Evolutionary conservation across 768 basidiomycete species (phyloP).

Genomic region (Russula brevipes): DNA sequence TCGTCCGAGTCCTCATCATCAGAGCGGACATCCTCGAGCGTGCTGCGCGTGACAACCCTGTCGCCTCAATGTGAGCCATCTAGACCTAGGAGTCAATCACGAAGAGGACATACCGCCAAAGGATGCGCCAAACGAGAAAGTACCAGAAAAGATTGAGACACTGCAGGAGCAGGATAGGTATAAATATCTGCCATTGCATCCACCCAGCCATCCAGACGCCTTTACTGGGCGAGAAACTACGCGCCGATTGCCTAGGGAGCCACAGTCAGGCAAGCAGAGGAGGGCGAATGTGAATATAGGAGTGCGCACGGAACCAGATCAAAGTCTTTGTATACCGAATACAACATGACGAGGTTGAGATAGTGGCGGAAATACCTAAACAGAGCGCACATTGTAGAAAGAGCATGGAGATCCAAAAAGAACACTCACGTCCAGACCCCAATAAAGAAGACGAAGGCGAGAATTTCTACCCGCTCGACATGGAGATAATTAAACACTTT

Average conservation of each 20-base stretch:
- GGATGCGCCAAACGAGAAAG: constrained; percentile 73
- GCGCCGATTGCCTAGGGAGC: constrained; percentile 44
- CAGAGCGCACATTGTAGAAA: not conserved
- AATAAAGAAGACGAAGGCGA: constrained; percentile 62
- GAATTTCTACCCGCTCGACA: constrained; percentile 54
- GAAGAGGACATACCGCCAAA: constrained; percentile 51
- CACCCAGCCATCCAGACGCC: constrained; percentile 71
- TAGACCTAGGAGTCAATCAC: not conserved
- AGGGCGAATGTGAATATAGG: not conserved
- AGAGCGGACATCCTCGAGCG: constrained; percentile 68
- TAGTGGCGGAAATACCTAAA: constrained; percentile 90
- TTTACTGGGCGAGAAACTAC: constrained; percentile 51
- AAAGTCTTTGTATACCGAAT: constrained; percentile 80
- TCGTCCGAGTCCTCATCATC: constrained; percentile 55
- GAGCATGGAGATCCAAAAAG: not conserved
- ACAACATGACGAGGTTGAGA: constrained; percentile 79
- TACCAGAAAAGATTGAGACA: constrained; percentile 93
- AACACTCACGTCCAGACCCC: constrained; percentile 72
- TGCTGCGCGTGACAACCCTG: constrained; percentile 49
- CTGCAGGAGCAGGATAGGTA: constrained; percentile 70
- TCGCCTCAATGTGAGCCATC: constrained; percentile 2
- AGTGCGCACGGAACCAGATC: constrained; percentile 67
- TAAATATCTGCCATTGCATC: constrained; percentile 80
- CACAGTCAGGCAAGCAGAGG: not conserved
- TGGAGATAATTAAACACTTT: constrained; percentile 88